phyloP scores from a whole-genome alignment of 2,329 filamentous ascomycete species.

The Davidsoniella virescens region DNA sequence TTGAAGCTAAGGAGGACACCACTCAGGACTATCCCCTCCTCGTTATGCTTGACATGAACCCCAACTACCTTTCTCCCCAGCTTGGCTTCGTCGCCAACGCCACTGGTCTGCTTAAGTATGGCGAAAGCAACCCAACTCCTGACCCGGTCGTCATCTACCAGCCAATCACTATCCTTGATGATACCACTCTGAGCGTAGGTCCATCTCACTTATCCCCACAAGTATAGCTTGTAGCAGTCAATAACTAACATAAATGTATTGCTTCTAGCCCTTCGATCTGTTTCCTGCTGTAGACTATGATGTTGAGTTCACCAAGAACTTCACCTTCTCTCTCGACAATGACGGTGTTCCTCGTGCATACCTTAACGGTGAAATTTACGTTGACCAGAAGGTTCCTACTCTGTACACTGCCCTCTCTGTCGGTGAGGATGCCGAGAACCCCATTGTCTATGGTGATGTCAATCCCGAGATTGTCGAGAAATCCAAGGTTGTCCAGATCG shows the following conservation, averaged over 20 bases:
- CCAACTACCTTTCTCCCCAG: slow-evolving; percentile 18
- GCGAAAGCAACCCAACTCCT: slow-evolving; percentile 17
- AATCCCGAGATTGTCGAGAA: slow-evolving; percentile 25
- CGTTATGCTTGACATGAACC: slow-evolving; percentile 28
- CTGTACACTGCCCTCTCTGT: slow-evolving; percentile 54
- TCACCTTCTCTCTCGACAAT: slow-evolving; percentile 41
- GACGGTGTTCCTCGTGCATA: slow-evolving; percentile 41
- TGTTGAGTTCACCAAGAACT: slow-evolving; percentile 19
- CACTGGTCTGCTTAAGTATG: slow-evolving; percentile 28
- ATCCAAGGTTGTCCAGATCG: slow-evolving; percentile 28
- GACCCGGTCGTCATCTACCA: slow-evolving; percentile 24
- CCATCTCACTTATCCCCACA: slow-evolving; percentile 9
- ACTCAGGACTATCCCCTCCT: slow-evolving; percentile 28
- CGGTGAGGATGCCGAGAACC: slow-evolving; percentile 27
- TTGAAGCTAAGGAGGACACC: slow-evolving; percentile 24
- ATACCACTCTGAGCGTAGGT: slow-evolving; percentile 41
- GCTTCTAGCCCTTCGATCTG: slow-evolving; percentile 42
- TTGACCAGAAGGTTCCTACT: slow-evolving; percentile 51
- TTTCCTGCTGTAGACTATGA: slow-evolving; percentile 20
- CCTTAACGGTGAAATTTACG: slow-evolving; percentile 32
- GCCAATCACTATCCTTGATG: slow-evolving; percentile 54
- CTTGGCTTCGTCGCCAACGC: slow-evolving; percentile 24
- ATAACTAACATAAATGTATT: not conserved
- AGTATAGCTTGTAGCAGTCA: not conserved
- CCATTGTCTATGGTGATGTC: slow-evolving; percentile 27